Evolutionary conservation across 768 basidiomycete species (phyloP), one percentile per base, ranked within the genome.

Genomic region (Boletales sp.): DNA sequence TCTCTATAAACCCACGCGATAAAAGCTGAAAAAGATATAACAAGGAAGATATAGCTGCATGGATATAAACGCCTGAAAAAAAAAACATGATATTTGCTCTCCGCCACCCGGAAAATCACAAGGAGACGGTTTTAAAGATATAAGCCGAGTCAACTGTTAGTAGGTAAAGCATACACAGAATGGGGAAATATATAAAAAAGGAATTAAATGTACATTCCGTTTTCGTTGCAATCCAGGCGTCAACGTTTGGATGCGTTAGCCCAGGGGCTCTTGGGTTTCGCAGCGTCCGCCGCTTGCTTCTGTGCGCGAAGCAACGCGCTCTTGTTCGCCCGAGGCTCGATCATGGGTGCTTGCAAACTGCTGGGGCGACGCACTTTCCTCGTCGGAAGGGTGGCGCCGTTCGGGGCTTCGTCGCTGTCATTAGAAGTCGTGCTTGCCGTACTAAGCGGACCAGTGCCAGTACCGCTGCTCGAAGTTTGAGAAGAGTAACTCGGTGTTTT

Each of bases 221-320:
- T 32, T 17, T 48, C 36, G 39, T 32, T 30, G 32, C 27, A 29
- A 17, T 39, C 24, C 30, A 17, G 41, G 40, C 12, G 43, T 56
- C 54, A 67, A 17, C 66, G 62, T 24, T 36, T 57, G 15, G 65
- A 58, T 18, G 66, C 66, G 27, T 67, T 65, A 36, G 66, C 65
- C 65, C 65, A 67, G 14, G 45, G 65, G 27, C 65, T 67, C 56
- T 63, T 69, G 5, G 66, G 65, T 31, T 65, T 69, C 17, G 65
- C 56, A 24, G 65, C 61, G 0, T 67, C 67, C 15, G 39, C 44
- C 4, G 57, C 84, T 69, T 80, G 74, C 72, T 90, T 90, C 53
- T 83, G 84, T 11, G 75, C 80, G 19, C 89, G 75, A 47, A 92
- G 64, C 7, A 80, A 69, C 3, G 90, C 88, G 57, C 84, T 90